Conservation (phyloP, 2,329 filamentous ascomycete species). For the Exophiala phaeomuriformis region DNA sequence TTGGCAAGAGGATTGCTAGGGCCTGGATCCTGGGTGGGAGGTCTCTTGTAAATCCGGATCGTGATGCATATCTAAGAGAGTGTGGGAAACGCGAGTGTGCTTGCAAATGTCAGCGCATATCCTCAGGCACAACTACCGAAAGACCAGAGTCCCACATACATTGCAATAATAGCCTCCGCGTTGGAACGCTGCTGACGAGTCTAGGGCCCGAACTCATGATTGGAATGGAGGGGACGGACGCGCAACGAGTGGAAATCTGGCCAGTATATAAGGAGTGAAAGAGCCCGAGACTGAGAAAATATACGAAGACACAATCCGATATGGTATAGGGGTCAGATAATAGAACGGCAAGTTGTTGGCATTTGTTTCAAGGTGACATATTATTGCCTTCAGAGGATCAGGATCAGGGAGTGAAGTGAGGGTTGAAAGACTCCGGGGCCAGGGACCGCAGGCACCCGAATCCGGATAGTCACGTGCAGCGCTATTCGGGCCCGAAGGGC, state of each 20-base stretch:
- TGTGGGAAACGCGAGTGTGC: constrained; percentile 18
- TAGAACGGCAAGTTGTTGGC: constrained; percentile 10
- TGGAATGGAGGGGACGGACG: constrained; percentile 2
- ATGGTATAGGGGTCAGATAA: constrained; percentile 3
- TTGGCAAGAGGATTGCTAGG: constrained; percentile 51
- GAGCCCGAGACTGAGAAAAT: background rate
- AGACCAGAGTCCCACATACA: constrained; percentile 10
- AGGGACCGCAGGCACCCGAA: background rate
- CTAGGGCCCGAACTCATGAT: constrained; percentile 26
- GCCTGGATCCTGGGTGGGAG: constrained; percentile 43
- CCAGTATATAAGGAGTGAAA: constrained; percentile 2
- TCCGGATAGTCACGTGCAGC: background rate
- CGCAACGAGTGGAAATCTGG: constrained; percentile 1
- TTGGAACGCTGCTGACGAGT: constrained; percentile 26
- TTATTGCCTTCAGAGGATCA: constrained; percentile 3
- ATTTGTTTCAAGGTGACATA: background rate
- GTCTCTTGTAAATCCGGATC: constrained; percentile 17
- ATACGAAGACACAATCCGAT: constrained; percentile 10
- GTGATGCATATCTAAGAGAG: constrained; percentile 12
- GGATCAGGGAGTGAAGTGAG: constrained; percentile 1
- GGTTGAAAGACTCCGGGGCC: background rate
- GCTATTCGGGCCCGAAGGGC: background rate
- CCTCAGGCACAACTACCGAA: background rate
- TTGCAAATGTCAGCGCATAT: constrained; percentile 10
- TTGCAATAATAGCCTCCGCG: constrained; percentile 22